These are phyloP conservation scores for Metschnikowia gelsemii DNA, from an alignment of 805 yeast species.

Conservation along the genomic window DNA sequence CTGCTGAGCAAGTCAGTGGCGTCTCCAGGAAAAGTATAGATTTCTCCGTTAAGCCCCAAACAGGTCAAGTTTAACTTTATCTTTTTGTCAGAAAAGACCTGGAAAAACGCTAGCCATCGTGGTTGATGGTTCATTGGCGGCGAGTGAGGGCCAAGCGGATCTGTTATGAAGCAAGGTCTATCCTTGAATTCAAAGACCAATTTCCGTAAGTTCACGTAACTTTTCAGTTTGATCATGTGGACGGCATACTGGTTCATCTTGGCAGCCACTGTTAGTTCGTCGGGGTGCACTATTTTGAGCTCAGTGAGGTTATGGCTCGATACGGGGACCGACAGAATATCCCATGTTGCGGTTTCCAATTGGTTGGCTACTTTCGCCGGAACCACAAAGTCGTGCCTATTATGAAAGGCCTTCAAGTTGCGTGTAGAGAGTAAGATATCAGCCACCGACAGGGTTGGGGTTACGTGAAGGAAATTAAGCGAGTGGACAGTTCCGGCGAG, in stretches of 20 bases:
- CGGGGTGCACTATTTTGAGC: not conserved
- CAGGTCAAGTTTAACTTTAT: constrained; percentile 8
- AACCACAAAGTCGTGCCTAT: no score
- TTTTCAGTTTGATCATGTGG: not conserved
- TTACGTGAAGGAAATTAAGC: not conserved
- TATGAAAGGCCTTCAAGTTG: not conserved
- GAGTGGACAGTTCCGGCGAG: constrained; percentile 14
- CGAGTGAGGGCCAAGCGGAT: not conserved
- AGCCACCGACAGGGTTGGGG: not conserved
- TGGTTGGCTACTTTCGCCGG: not conserved
- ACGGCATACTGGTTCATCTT: not conserved
- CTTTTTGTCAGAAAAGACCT: constrained; percentile 2
- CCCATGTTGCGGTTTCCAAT: not conserved
- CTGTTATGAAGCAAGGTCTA: not conserved
- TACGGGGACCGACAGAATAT: not conserved
- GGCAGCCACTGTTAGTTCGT: no score
- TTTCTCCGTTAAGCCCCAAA: constrained; percentile 25
- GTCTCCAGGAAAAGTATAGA: not conserved
- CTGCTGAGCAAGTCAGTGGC: not conserved
- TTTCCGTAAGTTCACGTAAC: not conserved
- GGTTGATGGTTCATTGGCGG: constrained; percentile 2
- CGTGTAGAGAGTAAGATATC: not conserved
- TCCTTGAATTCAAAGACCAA: not conserved
- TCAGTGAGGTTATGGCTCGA: not conserved
- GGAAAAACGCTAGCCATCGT: constrained; percentile 24